Evolutionary conservation across 2,329 filamentous ascomycete species (phyloP).

Genomic region (Pseudocercospora eumusae): DNA sequence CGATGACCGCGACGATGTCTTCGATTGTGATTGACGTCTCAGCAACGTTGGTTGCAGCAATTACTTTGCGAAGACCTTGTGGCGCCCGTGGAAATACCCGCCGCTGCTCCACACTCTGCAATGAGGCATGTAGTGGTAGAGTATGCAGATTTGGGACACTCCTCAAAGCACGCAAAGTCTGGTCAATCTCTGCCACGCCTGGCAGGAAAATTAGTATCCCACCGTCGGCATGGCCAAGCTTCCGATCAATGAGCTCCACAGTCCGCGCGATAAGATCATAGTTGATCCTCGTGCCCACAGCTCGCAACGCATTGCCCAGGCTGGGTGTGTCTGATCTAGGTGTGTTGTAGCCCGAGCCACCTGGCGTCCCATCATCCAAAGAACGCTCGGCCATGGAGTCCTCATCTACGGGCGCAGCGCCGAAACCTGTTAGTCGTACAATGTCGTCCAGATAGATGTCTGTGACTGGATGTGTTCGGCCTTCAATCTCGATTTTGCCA

Average conservation of each 20-base stretch:
- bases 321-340: slow-evolving; percentile 26
- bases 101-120: slow-evolving; percentile 84
- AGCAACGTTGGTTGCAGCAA: slow-evolving; percentile 93
- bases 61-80: slow-evolving; percentile 80
- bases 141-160: slow-evolving; percentile 70
- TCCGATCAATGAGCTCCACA: slow-evolving; percentile 76
- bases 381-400: slow-evolving; percentile 37
- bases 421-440: slow-evolving; percentile 74
- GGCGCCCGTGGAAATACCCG: slow-evolving; percentile 79
- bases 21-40: slow-evolving; percentile 99
- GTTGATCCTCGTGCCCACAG: slow-evolving; percentile 75
- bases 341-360: slow-evolving; percentile 27
- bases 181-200: slow-evolving; percentile 86
- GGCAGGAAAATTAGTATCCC: slow-evolving; percentile 96
- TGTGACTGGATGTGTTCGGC: slow-evolving; percentile 84
- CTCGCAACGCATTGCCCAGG: slow-evolving; percentile 46
- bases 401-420: slow-evolving; percentile 44
- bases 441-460: slow-evolving; percentile 91
- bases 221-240: slow-evolving; percentile 71
- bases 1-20: slow-evolving; percentile 93
- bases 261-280: slow-evolving; percentile 82
- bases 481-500: slow-evolving; percentile 80
- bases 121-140: slow-evolving; percentile 85
- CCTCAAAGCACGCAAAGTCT: slow-evolving; percentile 69
- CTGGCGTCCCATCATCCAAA: slow-evolving; percentile 45